These are phyloP conservation scores for Boletus sensibilis DNA, from an alignment of 768 basidiomycete genomes.

Conservation along the genomic window DNA sequence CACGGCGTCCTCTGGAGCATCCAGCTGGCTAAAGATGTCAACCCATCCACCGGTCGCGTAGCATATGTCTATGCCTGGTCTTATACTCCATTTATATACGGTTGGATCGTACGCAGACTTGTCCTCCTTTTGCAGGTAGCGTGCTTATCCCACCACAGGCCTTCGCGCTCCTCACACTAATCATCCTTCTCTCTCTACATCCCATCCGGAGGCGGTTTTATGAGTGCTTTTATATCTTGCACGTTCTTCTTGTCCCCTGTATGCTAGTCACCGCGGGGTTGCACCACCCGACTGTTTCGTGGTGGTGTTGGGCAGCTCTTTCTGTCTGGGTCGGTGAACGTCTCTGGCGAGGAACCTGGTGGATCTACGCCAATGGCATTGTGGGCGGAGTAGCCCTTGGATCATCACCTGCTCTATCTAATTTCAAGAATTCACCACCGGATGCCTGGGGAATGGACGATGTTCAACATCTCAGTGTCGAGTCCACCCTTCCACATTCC, in stretches of 20 bases:
- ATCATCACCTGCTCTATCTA: neutral
- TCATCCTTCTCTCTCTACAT: slow-evolving; percentile 50
- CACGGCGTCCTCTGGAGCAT: slow-evolving; percentile 72
- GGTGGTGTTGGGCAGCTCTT: slow-evolving; percentile 68
- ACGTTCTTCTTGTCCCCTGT: slow-evolving; percentile 61
- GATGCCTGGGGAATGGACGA: slow-evolving; percentile 30
- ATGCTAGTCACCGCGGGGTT: slow-evolving; percentile 60
- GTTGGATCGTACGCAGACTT: slow-evolving; percentile 47
- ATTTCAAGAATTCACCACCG: neutral
- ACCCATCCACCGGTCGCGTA: slow-evolving; percentile 39
- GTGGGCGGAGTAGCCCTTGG: slow-evolving; percentile 28
- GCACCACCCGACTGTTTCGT: slow-evolving; percentile 64
- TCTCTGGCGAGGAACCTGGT: slow-evolving; percentile 51
- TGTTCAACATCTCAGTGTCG: slow-evolving; percentile 6
- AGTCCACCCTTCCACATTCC: neutral
- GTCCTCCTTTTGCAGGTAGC: neutral
- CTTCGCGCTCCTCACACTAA: slow-evolving; percentile 50
- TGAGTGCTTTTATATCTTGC: slow-evolving; percentile 64
- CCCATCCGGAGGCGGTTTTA: slow-evolving; percentile 54
- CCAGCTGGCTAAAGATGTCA: slow-evolving; percentile 55
- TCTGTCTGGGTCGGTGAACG: slow-evolving; percentile 65
- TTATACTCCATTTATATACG: slow-evolving; percentile 62
- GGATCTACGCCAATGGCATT: slow-evolving; percentile 59
- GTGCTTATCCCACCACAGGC: slow-evolving; percentile 40
- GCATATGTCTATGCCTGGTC: slow-evolving; percentile 54